A percentile compares a stretch with the other conserved stretches of the same genome.
These are phyloP conservation scores for Pythium pectinolyticum DNA, from an alignment of 352 stramenopile genomes.

Conservation along the genomic window DNA sequence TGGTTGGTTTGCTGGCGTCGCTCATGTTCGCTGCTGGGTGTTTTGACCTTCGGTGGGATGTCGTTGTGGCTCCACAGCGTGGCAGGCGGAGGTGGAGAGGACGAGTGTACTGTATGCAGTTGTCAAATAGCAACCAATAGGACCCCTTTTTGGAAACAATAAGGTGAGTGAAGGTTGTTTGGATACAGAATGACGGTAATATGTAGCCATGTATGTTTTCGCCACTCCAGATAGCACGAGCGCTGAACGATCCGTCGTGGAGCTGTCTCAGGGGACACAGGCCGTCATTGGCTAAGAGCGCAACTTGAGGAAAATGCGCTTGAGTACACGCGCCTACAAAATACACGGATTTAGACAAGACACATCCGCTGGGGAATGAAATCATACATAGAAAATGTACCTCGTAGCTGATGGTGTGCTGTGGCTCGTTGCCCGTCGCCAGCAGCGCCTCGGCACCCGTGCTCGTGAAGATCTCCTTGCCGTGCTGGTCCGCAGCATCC, in stretches of 20 bases:
- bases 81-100: conserved; percentile 1
- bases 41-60: not conserved
- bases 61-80: conserved; percentile 2
- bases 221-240: not conserved
- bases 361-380: not conserved
- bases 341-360: not conserved
- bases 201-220: conserved; percentile 19
- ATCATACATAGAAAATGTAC: conserved; percentile 26
- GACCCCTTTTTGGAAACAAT: not conserved
- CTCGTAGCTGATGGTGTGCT: conserved; percentile 92
- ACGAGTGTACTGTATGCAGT: conserved; percentile 19
- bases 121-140: conserved; percentile 7
- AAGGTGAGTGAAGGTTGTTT: conserved; percentile 25
- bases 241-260: conserved; percentile 3
- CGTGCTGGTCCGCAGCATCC: conserved; percentile 89
- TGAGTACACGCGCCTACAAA: conserved; percentile 85
- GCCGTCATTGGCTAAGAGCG: conserved; percentile 36
- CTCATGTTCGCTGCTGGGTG: conserved; percentile 13
- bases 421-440: conserved; percentile 39
- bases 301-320: conserved; percentile 93
- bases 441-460: conserved; percentile 48
- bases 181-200: conserved; percentile 19
- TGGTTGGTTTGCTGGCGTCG: conserved; percentile 10
- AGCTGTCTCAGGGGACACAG: not conserved
- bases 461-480: conserved; percentile 89